Base-by-base conservation (phyloP, 192 early-diverging fungal genomes). In the Powellomyces hirtus region DNA sequence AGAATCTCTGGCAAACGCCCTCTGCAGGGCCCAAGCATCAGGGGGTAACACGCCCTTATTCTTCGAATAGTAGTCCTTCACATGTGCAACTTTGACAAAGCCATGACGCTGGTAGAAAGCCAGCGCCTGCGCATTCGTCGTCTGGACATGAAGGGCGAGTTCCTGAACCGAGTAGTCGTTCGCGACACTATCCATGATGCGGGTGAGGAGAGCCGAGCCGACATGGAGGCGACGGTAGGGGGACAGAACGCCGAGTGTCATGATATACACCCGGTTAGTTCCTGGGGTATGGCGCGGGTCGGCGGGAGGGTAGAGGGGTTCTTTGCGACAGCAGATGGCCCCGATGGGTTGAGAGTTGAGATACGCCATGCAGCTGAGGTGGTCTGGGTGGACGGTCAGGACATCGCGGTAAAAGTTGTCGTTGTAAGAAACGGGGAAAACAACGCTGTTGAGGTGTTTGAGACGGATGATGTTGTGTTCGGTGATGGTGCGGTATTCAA, bases 241-340 rank as follows among this genome's bases (percentile, higher is more conserved):
- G 11, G 85, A 85, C 30, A 98, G 77, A 36, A 98, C 93, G 34
- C 94, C 94, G 52, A 98, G 78, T 0, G 95, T 98, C 91, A 94
- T 92, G 67, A 98, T 94, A 70, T 96, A 96, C 30, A 94, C 79
- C 6, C 68, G 65, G 29, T 7, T 56, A 22, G 33, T 27, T 16
- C 53, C 53, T 13, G 63, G 26, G 5, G 29, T 56, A 38, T 60
- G 35, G 20, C 59, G 34, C 8, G 59, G 59, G 36, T 27, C 29
- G 46, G 64, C 38, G 36, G 72, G 70, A 53, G 75, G 79, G 27
- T 74, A 74, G 18, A 85, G 51, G 18, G 76, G 68, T 74, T 95
- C 93, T 51, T 76, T 83, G 46, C 92, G 80, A 75, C 94, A 95
- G 46, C 87, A 90, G 33, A 97, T 89, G 18, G 89, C 89, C n/a